Conservation (phyloP, 371 early-diverging fungal genomes). For the Rhizopus delemar region DNA sequence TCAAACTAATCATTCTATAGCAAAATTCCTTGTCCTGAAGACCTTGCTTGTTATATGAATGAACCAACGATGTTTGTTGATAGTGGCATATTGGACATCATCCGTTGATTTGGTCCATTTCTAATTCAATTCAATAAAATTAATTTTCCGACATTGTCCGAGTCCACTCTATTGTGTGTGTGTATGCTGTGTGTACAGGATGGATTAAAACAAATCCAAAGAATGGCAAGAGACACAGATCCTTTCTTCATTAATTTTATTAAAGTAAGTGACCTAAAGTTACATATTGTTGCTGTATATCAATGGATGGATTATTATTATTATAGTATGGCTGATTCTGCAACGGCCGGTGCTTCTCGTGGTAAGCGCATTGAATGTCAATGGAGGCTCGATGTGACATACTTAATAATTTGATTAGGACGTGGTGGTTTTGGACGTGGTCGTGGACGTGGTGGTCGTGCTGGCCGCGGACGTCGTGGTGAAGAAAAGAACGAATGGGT, state of each 20-base stretch:
- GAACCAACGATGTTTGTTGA: constrained; percentile 3
- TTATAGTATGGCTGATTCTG: constrained; percentile 70
- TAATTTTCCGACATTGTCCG: too few relatives aligned
- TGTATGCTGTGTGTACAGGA: too few relatives aligned
- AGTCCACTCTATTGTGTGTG: too few relatives aligned
- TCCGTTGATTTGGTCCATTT: neutral
- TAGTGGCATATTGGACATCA: neutral
- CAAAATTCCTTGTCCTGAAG: constrained; percentile 5
- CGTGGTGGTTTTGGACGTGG: constrained; percentile 81
- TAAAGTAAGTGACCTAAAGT: constrained; percentile 23
- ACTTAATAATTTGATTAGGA: constrained; percentile 25
- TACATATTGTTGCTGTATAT: constrained; percentile 2
- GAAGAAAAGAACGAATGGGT: constrained; percentile 89
- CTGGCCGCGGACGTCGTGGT: constrained; percentile 81
- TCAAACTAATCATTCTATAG: neutral
- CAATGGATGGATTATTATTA: constrained; percentile 18
- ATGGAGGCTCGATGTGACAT: neutral
- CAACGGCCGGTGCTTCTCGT: constrained; percentile 74
- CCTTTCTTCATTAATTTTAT: constrained; percentile 30
- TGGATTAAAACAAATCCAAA: too few relatives aligned
- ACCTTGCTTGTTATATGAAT: neutral
- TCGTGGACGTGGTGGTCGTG: constrained; percentile 78
- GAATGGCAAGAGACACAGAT: neutral
- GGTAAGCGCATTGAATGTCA: constrained; percentile 38
- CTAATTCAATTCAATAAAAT: too few relatives aligned